These are phyloP conservation scores for Scheffersomyces coipomensis DNA, from an alignment of 805 yeast genomes.

Conservation along the genomic window DNA sequence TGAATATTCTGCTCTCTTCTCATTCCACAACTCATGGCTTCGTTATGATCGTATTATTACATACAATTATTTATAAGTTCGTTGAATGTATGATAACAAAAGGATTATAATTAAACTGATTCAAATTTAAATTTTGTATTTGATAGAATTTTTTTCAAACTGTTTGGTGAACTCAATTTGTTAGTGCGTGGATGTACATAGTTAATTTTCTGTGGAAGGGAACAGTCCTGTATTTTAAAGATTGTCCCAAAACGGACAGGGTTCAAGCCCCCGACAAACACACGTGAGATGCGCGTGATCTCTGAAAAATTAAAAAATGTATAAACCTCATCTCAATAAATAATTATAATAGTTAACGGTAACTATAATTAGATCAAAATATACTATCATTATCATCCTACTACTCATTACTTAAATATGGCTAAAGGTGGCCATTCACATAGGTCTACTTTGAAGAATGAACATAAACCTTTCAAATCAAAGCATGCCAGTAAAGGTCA, in stretches of 20 bases:
- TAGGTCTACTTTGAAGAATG: slow-evolving; percentile 77
- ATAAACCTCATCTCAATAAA: background rate
- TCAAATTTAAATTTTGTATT: background rate
- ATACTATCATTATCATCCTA: too few species aligned
- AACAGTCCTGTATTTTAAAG: too few species aligned
- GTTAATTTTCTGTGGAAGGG: too few species aligned
- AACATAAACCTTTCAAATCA: slow-evolving; percentile 88
- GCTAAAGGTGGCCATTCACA: slow-evolving; percentile 65
- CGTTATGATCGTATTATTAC: background rate
- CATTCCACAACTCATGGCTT: background rate
- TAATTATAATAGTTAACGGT: background rate
- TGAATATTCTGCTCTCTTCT: too few species aligned
- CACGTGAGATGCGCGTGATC: too few species aligned
- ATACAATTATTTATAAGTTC: slow-evolving; percentile 1
- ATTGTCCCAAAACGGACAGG: too few species aligned
- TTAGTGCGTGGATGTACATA: too few species aligned
- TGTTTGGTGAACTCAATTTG: too few species aligned
- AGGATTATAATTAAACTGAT: background rate
- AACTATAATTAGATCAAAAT: background rate
- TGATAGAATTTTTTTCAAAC: background rate
- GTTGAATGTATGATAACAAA: slow-evolving; percentile 1
- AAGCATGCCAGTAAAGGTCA: slow-evolving; percentile 89
- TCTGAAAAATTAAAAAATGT: too few species aligned
- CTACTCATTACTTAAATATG: slow-evolving; percentile 9
- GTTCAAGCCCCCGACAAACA: too few species aligned